These are phyloP conservation scores for Citrullus amarus DNA, from an alignment of 306 rosid genomes.

Conservation along the genomic window DNA sequence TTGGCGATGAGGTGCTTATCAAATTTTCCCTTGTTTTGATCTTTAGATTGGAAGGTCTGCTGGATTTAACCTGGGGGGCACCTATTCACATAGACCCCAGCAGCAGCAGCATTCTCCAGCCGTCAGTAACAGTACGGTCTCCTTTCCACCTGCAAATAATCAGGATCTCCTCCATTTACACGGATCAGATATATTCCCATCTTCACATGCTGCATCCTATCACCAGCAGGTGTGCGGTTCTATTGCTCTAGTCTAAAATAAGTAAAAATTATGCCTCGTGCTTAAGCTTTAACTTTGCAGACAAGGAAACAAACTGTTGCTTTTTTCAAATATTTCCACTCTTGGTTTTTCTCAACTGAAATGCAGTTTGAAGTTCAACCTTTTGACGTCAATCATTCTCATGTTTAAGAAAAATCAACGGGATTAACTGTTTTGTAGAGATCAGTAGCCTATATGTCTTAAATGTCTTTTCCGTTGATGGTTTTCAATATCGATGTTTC, in stretches of 20 bases:
- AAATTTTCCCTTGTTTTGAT: not conserved
- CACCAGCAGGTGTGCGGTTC: conserved; percentile 70
- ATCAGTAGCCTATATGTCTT: not conserved
- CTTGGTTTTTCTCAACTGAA: not conserved
- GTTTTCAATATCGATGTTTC: not conserved
- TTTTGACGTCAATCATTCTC: not conserved
- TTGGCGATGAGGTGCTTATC: not conserved
- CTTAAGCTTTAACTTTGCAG: not conserved
- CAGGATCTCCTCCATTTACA: conserved; percentile 89
- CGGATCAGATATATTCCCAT: conserved; percentile 83
- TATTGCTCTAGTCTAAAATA: not conserved
- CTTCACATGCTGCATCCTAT: conserved; percentile 80
- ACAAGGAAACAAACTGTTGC: not conserved
- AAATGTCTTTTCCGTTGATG: not conserved
- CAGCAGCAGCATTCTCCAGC: conserved; percentile 92
- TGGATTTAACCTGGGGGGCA: conserved; percentile 73
- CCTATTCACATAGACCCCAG: conserved; percentile 70
- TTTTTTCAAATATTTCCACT: not conserved
- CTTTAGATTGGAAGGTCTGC: conserved; percentile 84
- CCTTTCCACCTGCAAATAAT: conserved; percentile 77
- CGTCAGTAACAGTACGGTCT: conserved; percentile 60
- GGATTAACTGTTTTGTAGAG: not conserved
- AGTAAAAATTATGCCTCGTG: not conserved
- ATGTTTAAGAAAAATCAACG: not conserved
- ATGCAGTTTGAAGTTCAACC: not conserved